Percentiles rank a stretch among this genome's conserved stretches.
phyloP scores from a whole-genome alignment of 371 early-diverging fungal species.

The Vairimorpha necatrix region DNA sequence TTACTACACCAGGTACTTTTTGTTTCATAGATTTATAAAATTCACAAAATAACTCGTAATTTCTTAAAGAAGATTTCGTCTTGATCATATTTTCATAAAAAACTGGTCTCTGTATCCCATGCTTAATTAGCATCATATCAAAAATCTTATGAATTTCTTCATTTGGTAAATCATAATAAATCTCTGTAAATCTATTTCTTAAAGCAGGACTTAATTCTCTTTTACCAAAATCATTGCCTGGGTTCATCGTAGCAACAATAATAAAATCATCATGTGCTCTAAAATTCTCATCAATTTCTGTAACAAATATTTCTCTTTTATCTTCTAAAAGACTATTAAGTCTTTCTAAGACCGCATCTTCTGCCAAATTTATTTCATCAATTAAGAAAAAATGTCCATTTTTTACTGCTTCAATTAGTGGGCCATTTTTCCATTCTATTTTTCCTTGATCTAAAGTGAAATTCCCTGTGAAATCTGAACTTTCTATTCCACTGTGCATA shows the following conservation, averaged over 20 bases:
- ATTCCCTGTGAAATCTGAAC: slow-evolving; percentile 85
- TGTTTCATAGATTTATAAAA: background rate
- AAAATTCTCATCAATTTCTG: slow-evolving; percentile 79
- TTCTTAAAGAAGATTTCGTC: slow-evolving; percentile 13
- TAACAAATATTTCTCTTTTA: slow-evolving; percentile 75
- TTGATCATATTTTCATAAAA: background rate
- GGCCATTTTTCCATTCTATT: slow-evolving; percentile 68
- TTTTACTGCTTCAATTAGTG: slow-evolving; percentile 82
- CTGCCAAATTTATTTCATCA: slow-evolving; percentile 98
- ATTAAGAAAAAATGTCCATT: slow-evolving; percentile 85
- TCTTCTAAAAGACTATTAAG: slow-evolving; percentile 93
- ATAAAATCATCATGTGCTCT: slow-evolving; percentile 72
- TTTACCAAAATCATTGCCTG: slow-evolving; percentile 97
- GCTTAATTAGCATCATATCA: background rate
- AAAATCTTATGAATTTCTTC: slow-evolving; percentile 45
- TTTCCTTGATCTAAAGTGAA: slow-evolving; percentile 68
- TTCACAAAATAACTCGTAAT: slow-evolving; percentile 4
- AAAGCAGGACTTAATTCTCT: slow-evolving; percentile 97
- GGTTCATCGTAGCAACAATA: slow-evolving; percentile 99
- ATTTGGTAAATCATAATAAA: slow-evolving; percentile 67
- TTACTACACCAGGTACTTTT: background rate
- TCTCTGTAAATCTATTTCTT: slow-evolving; percentile 95
- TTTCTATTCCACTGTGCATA: slow-evolving; percentile 92
- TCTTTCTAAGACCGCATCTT: slow-evolving; percentile 95
- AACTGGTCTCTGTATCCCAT: background rate